Evolutionary conservation across 371 early-diverging fungal species (phyloP), one percentile per base, ranked within the genome.

Genomic region (Mucor saturninus): DNA sequence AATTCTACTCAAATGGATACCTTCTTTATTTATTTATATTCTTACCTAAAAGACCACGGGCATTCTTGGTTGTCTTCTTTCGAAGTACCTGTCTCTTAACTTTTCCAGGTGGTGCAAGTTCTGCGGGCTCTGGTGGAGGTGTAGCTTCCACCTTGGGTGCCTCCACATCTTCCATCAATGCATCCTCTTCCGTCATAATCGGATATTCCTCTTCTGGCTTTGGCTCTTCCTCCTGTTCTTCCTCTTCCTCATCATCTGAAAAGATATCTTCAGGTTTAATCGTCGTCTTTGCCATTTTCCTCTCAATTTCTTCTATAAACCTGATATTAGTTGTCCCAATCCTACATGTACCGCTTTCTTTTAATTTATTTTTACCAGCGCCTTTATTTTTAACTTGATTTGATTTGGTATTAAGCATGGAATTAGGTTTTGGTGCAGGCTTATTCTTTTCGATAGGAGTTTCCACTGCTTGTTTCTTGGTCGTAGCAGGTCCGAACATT

Each of bases 11-110:
- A n/a, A n/a, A n/a, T n/a, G n/a, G n/a, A n/a, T n/a, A n/a, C n/a
- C n/a, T n/a, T n/a, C n/a, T n/a, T n/a, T n/a, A n/a, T 42, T 42
- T 11, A 7, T 48, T 15, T 0, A 52, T 29, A 26, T 46, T 28
- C 67, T 64, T 78, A 77, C 81, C 84, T 54, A 81, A 56, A 55
- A 72, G 75, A 0, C 85, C 85, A n/a, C 78, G 77, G 13, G 75
- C 83, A 54, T 84, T 79, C 50, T 55, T 69, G 21, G 64, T 76
- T 0, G 81, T 82, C 62, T 75, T 79, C 53, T 74, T 76, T 58
- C 76, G 77, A 2, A 72, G 69, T 3, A 84, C 81, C n/a, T 76
- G 68, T 32, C 76, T 73, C 54, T 64, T 69, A 2, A 59, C 31
- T 45, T 70, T 70, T 35, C 66, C 65, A 5, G 68, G 54, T 28